These are phyloP conservation scores for Stramenopiles sp. DNA, from an alignment of 352 stramenopile genomes.

Conservation along the genomic window DNA sequence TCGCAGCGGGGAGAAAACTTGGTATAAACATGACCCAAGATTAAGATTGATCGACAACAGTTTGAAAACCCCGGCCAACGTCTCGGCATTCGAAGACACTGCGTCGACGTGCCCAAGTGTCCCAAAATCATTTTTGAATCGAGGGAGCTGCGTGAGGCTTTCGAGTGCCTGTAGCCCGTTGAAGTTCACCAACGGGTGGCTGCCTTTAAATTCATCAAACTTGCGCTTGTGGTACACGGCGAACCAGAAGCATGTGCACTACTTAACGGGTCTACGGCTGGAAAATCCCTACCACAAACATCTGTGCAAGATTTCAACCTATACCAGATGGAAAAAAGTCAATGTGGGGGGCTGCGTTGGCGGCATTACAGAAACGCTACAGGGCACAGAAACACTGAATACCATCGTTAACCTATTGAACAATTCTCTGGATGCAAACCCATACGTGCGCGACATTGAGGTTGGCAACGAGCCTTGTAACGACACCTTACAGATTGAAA, in stretches of 20 bases:
- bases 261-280: neutral
- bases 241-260: neutral
- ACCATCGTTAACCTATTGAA: neutral
- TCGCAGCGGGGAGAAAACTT: neutral
- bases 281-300: neutral
- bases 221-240: neutral
- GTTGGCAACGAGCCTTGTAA: neutral
- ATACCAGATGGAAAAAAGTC: constrained; percentile 5
- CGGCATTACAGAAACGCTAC: neutral
- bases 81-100: neutral
- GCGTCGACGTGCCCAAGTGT: neutral
- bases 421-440: neutral
- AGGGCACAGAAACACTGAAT: neutral
- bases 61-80: neutral
- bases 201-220: neutral
- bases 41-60: neutral
- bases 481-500: neutral
- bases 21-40: neutral
- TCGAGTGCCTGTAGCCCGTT: neutral
- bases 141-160: neutral
- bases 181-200: neutral
- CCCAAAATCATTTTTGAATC: neutral
- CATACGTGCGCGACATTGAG: neutral
- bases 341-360: neutral
- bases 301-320: neutral